phyloP scores from a whole-genome alignment of 2,329 filamentous ascomycete species.

The Xylaria sp. region DNA sequence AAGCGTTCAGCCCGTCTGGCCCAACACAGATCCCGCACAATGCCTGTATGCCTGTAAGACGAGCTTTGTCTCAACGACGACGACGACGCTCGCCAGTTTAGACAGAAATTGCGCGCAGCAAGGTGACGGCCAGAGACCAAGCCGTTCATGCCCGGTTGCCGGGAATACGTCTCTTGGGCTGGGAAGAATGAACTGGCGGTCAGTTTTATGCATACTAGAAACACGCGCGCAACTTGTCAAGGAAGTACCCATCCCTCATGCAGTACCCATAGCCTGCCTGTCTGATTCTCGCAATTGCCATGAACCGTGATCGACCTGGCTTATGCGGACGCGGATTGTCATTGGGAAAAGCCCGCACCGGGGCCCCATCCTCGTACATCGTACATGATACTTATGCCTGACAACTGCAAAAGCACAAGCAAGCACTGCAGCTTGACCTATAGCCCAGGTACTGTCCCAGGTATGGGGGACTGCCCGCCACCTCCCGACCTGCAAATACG shows the following conservation, averaged over 20 bases:
- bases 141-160: constrained; percentile 43
- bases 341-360: constrained; percentile 39
- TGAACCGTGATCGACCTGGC: constrained; percentile 55
- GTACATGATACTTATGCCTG: constrained; percentile 45
- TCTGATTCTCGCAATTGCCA: constrained; percentile 49
- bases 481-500: constrained; percentile 12
- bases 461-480: constrained; percentile 29
- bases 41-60: constrained; percentile 42
- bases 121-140: constrained; percentile 36
- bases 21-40: constrained; percentile 41
- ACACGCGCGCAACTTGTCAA: constrained; percentile 40
- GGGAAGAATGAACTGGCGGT: constrained; percentile 60
- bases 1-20: constrained; percentile 35
- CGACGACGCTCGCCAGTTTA: constrained; percentile 19
- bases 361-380: constrained; percentile 43
- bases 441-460: constrained; percentile 29
- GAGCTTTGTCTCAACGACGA: constrained; percentile 35
- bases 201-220: constrained; percentile 51
- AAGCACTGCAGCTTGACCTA: constrained; percentile 38
- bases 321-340: constrained; percentile 37
- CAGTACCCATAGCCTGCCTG: constrained; percentile 42
- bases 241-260: constrained; percentile 40
- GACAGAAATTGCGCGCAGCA: constrained; percentile 29
- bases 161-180: constrained; percentile 46
- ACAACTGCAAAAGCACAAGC: constrained; percentile 37